Evolutionary conservation across 2,329 filamentous ascomycete genomes (phyloP).

Genomic region (Ophiocordyceps camponoti-rufipedis): DNA sequence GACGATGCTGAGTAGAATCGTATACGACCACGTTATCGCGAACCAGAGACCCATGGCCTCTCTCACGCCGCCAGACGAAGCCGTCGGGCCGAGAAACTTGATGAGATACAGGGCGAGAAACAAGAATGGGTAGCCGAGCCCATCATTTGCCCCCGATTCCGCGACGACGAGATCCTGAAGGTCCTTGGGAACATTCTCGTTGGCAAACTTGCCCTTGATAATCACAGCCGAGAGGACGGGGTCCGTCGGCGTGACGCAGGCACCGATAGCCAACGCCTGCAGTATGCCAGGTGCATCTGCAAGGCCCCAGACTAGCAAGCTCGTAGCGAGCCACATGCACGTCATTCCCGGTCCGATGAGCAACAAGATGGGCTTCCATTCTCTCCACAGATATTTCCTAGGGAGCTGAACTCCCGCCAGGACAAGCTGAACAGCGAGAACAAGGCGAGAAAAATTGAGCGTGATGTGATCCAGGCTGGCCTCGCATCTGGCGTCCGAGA

Average conservation of each 20-base stretch:
- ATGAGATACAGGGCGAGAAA: constrained; percentile 73
- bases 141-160: constrained; percentile 80
- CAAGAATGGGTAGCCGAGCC: constrained; percentile 73
- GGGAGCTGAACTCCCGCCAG: constrained; percentile 78
- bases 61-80: constrained; percentile 37
- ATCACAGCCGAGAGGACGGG: constrained; percentile 77
- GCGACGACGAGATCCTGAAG: constrained; percentile 66
- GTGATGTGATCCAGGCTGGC: constrained; percentile 53
- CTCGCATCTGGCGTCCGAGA: constrained; percentile 11
- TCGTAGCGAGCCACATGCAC: constrained; percentile 73
- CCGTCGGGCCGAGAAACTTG: constrained; percentile 48
- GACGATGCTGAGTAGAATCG: constrained; percentile 56
- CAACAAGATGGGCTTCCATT: constrained; percentile 60
- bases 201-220: constrained; percentile 84
- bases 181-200: constrained; percentile 69
- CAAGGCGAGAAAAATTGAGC: constrained; percentile 68
- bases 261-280: constrained; percentile 61
- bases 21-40: constrained; percentile 70
- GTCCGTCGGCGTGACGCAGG: constrained; percentile 85
- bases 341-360: constrained; percentile 75
- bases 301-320: constrained; percentile 58
- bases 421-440: constrained; percentile 78
- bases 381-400: constrained; percentile 56
- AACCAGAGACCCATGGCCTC: constrained; percentile 68
- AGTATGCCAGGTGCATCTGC: constrained; percentile 56